Evolutionary conservation across 208 protist species (phyloP), one percentile per base, ranked within the genome.

Genomic region (Acanthamoeba castellanii): DNA sequence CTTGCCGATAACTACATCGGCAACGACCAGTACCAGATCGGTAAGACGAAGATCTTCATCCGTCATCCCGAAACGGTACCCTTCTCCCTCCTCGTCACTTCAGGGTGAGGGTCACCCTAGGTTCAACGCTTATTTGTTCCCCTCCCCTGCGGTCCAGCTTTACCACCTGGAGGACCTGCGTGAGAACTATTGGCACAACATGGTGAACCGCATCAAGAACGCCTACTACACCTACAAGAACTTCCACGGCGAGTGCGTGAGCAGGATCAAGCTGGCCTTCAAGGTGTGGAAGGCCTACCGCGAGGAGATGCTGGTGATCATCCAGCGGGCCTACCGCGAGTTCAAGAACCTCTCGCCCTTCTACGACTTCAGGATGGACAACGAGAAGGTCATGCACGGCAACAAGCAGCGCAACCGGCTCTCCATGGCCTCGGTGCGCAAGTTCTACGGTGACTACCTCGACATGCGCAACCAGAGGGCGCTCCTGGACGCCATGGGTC

Each of bases 1-100:
- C 93, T 98, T 20, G 74, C 96, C 16, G 96, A 97, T 91, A 84
- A 93, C 32, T 95, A 95, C 64, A 64, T 97, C 2, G 95, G 98
- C 93, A 96, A 96, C 97, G 96, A 96, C 30, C 96, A 98, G 94
- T 98, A 96, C 82, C 97, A 98, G 93, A 94, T 99, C 25, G 99
- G 99, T 55, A 95, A 96, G 47, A 98, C 97, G 47, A 99, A 99
- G 89, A 94, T 99, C 52, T 99, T 99, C 94, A 98, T 99, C 57
- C 97, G 98, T 57, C 98, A 99, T 82, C 98, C 98, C 42, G 97
- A 98, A 68, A 98, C 98, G 92, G 95, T 97, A 59, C 5, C 45
- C 11, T 30, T 98, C 96, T 97, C 96, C 97, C 91, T 18, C 66
- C 34, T 50, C 59, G 6, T 70, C 45, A 27, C 42, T 34, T 52